These are phyloP conservation scores for Blumeriella jaapii DNA, from an alignment of 2,329 filamentous ascomycete species.

Conservation along the genomic window DNA sequence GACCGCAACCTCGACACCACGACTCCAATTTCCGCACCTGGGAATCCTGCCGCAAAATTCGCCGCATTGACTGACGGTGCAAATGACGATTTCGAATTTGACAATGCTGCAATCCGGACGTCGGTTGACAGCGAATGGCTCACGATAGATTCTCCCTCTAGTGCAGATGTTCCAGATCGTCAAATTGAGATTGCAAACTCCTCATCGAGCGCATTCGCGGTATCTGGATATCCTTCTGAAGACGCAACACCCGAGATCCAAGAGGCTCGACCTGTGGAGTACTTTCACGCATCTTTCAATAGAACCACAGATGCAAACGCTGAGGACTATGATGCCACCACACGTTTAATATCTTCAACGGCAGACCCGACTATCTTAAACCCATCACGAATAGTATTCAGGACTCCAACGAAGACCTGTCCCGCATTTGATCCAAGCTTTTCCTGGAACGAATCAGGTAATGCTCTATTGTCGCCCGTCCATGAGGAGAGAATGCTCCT, in stretches of 20 bases:
- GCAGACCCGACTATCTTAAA: too few relatives aligned
- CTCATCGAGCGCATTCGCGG: not conserved
- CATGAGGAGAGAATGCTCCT: not conserved
- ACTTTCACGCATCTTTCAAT: slow-evolving; percentile 7
- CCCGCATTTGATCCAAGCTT: not conserved
- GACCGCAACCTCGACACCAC: too few relatives aligned
- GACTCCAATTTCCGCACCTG: too few relatives aligned
- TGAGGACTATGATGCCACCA: too few relatives aligned
- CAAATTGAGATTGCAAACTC: not conserved
- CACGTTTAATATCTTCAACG: too few relatives aligned
- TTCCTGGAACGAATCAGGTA: not conserved
- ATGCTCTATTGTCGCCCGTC: slow-evolving; percentile 3
- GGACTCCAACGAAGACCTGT: not conserved
- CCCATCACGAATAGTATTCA: too few relatives aligned
- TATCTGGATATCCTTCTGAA: slow-evolving; percentile 8
- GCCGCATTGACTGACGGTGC: not conserved
- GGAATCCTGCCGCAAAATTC: not conserved
- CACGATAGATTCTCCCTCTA: not conserved
- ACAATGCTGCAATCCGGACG: too few relatives aligned
- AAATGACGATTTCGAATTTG: not conserved
- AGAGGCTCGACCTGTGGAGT: slow-evolving; percentile 14
- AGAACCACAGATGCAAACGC: not conserved
- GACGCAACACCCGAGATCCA: slow-evolving; percentile 13
- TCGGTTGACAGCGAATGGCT: too few relatives aligned
- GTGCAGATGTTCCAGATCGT: not conserved